Percentiles rank a stretch among this genome's conserved stretches.
phyloP scores from a whole-genome alignment of 805 yeast genomes.

The Candida manassasensis region DNA sequence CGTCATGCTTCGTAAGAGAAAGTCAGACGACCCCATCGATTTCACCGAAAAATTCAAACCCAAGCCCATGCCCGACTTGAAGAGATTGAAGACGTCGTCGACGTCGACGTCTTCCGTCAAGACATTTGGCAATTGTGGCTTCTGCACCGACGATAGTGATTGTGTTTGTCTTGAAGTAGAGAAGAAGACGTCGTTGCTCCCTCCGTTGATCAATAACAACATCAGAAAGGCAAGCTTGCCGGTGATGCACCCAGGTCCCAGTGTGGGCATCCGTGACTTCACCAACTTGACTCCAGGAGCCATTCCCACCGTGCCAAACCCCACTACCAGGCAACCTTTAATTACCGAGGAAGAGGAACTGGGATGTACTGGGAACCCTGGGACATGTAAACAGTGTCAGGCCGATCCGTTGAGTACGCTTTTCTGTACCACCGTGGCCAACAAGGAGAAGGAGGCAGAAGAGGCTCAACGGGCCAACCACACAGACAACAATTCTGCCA shows the following conservation, averaged over 20 bases:
- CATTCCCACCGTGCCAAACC: slow-evolving; percentile 29
- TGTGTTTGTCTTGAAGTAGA: slow-evolving; percentile 87
- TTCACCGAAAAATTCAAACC: slow-evolving; percentile 46
- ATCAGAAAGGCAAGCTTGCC: slow-evolving; percentile 42
- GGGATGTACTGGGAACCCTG: slow-evolving; percentile 84
- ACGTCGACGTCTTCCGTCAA: slow-evolving; percentile 53
- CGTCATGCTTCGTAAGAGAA: slow-evolving; percentile 49
- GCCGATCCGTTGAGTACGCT: slow-evolving; percentile 82
- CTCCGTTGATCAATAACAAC: slow-evolving; percentile 33
- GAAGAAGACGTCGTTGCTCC: slow-evolving; percentile 44
- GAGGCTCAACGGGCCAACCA: slow-evolving; percentile 3
- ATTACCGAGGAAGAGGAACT: slow-evolving; percentile 17
- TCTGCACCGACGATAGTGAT: slow-evolving; percentile 87
- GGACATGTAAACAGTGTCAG: slow-evolving; percentile 80
- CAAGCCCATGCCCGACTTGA: slow-evolving; percentile 36
- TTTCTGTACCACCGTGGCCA: slow-evolving; percentile 83
- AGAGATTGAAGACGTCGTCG: slow-evolving; percentile 16
- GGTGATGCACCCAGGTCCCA: slow-evolving; percentile 62
- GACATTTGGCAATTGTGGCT: slow-evolving; percentile 69
- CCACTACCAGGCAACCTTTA: slow-evolving; percentile 6
- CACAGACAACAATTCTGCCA: slow-evolving; percentile 5
- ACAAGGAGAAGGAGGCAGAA: slow-evolving; percentile 30
- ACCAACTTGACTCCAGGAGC: slow-evolving; percentile 37
- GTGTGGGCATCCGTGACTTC: slow-evolving; percentile 46
- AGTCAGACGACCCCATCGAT: slow-evolving; percentile 35